Conservation (phyloP, 106 monocot genomes). For the Acorus gramineus region DNA sequence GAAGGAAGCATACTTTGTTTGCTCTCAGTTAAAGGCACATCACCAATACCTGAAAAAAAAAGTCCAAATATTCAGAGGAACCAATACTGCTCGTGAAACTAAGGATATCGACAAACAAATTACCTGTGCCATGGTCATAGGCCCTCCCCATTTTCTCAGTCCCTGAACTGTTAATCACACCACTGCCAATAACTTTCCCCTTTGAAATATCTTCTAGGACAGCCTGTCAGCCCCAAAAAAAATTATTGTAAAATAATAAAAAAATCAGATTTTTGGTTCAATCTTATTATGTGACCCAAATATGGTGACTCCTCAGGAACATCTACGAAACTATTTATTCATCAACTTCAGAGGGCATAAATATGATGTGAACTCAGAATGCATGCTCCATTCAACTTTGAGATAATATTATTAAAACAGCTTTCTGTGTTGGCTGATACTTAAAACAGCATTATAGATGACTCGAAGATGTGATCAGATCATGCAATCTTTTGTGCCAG, state of each 20-base stretch:
- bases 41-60: conserved; percentile 5
- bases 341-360: too few relatives aligned
- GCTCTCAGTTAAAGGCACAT: not conserved
- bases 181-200: conserved; percentile 59
- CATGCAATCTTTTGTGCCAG: too few relatives aligned
- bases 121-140: conserved; percentile 20
- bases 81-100: too few relatives aligned
- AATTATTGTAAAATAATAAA: not conserved
- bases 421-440: too few relatives aligned
- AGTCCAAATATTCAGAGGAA: not conserved
- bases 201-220: conserved; percentile 68
- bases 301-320: too few relatives aligned
- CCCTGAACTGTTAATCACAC: conserved; percentile 12
- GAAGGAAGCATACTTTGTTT: not conserved
- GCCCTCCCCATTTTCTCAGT: conserved; percentile 6
- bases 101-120: not conserved
- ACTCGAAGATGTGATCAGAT: too few relatives aligned
- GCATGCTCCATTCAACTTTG: too few relatives aligned
- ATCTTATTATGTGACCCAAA: too few relatives aligned
- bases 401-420: too few relatives aligned
- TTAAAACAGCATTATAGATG: too few relatives aligned
- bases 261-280: not conserved
- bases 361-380: too few relatives aligned
- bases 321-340: too few relatives aligned
- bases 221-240: conserved; percentile 16